Evolutionary conservation across 208 protist genomes (phyloP), one percentile per base, ranked within the genome.

Genomic region (Acanthamoeba rhysodes): DNA sequence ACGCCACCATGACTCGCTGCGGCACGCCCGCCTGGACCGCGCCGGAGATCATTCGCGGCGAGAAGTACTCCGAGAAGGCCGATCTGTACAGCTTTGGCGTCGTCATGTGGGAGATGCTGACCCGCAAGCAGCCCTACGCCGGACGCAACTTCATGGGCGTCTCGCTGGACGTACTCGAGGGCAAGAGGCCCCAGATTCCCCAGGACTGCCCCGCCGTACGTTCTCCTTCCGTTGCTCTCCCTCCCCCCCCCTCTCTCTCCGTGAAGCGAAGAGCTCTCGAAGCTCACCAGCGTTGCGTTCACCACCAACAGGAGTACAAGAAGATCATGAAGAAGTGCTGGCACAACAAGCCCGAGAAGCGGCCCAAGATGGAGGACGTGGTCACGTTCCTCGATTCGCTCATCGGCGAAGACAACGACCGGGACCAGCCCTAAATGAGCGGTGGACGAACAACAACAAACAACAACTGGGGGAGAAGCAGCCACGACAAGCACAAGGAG

Each of bases 41-140:
- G 45, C 45, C 45, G 12, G 45, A 48, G 12, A 48, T 48, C 45
- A 9, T 48, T 0, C 45, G 45, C 45, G 45, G 45, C 10, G 45
- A 48, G 45, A 48, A 76, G 68, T 76, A 97, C 59, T 84, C 82
- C 4, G 91, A 96, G 55, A 97, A 95, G 55, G 96, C 95, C 18
- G 96, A 97, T 72, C 64, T 97, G 22, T 97, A 96, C 76, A 82
- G 48, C 2, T 95, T 66, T 27, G 20, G 48, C 5, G 4, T 85
- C 22, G 41, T 85, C 91, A 97, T 32, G 94, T 97, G 8, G 95
- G 66, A 53, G 88, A 16, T 70, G 55, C 12, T 74, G 29, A 74
- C 68, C 3, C 24, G 68, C 0, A 74, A 74, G 68, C 9, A 74
- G 29, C 68, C 68, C 29, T 74, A 41, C 29, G 68, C 68, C n/a